Evolutionary conservation across 1,284 basidiomycete genomes (phyloP).

Genomic region (Heterobasidion parviporum): DNA sequence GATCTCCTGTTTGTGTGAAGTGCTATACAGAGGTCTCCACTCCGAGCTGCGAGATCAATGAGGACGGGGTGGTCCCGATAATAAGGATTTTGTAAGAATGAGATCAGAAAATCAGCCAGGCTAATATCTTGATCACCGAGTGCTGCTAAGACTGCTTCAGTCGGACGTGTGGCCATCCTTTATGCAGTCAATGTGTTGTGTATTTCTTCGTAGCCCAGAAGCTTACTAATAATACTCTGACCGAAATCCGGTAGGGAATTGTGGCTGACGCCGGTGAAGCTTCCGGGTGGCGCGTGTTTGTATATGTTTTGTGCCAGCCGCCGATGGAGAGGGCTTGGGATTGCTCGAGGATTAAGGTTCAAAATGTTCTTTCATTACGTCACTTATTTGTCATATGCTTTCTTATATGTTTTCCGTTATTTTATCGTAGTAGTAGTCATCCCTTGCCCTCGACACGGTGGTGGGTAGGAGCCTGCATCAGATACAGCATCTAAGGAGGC

Average conservation of each 20-base stretch:
- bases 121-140: neutral
- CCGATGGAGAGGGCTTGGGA: neutral
- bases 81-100: neutral
- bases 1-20: neutral
- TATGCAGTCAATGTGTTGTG: too few species aligned
- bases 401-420: too few species aligned
- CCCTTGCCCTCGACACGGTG: too few species aligned
- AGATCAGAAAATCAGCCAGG: neutral
- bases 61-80: neutral
- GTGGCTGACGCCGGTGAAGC: neutral
- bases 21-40: neutral
- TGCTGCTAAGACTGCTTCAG: neutral
- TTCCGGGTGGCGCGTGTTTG: neutral
- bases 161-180: neutral
- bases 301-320: neutral
- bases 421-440: too few species aligned
- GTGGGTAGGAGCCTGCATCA: too few species aligned
- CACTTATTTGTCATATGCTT: too few species aligned
- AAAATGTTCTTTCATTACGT: too few species aligned
- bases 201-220: too few species aligned
- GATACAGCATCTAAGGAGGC: neutral
- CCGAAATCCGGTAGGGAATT: neutral
- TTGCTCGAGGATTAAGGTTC: neutral
- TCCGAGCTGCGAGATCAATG: neutral
- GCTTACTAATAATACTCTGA: too few species aligned